Evolutionary conservation across 352 stramenopile genomes (phyloP).

Genomic region (Pythium coloratum): DNA sequence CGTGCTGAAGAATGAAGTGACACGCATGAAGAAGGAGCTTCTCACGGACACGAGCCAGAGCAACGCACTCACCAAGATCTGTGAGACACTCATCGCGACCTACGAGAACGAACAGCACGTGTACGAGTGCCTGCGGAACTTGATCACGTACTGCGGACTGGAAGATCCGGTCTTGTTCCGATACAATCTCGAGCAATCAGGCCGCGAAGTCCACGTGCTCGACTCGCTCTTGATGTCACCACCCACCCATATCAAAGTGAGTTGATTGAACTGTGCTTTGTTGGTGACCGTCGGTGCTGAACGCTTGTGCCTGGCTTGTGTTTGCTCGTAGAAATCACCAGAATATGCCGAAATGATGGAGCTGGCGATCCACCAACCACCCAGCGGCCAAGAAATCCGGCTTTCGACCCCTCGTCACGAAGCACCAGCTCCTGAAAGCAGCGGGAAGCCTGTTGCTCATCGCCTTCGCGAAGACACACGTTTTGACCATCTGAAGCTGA

Average conservation of each 20-base stretch:
- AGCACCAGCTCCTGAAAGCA: neutral
- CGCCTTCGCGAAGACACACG: neutral
- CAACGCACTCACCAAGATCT: constrained; percentile 51
- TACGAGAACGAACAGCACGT: constrained; percentile 77
- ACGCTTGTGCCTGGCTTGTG: neutral
- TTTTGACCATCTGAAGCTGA: constrained; percentile 29
- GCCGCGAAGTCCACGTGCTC: constrained; percentile 59
- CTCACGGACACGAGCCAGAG: constrained; percentile 41
- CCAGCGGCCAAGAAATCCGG: constrained; percentile 3
- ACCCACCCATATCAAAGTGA: constrained; percentile 46
- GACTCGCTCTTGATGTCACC: constrained; percentile 54
- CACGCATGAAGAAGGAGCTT: constrained; percentile 47
- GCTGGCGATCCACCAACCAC: constrained; percentile 25
- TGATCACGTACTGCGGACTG: constrained; percentile 52
- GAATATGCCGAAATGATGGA: constrained; percentile 27
- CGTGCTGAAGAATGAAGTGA: constrained; percentile 50
- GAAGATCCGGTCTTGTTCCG: constrained; percentile 45
- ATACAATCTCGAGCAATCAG: constrained; percentile 54
- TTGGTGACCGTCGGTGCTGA: neutral
- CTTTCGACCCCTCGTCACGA: neutral
- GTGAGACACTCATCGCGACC: constrained; percentile 57
- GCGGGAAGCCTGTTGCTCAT: neutral
- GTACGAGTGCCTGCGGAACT: constrained; percentile 65
- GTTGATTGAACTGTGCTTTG: neutral
- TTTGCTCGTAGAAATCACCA: constrained; percentile 15